Percentiles rank a stretch among this genome's conserved stretches.
Conservation (phyloP, 2,329 filamentous ascomycete species). For the Fusarium longipes region DNA sequence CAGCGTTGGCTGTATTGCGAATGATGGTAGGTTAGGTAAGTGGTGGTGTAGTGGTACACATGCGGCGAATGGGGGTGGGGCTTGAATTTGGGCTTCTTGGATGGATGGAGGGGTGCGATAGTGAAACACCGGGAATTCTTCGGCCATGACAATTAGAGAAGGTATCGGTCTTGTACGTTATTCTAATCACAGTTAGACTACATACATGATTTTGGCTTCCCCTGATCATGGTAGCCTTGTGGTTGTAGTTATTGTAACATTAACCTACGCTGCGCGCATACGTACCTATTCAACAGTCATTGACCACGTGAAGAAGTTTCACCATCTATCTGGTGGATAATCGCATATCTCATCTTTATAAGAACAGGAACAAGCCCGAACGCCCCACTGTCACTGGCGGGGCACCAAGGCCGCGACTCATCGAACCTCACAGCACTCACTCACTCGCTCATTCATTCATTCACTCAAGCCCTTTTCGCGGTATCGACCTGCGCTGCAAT, state of each 20-base stretch:
- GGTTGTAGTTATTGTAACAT: not conserved
- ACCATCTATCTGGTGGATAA: slow-evolving; percentile 40
- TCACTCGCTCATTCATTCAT: slow-evolving; percentile 9
- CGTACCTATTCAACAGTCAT: not conserved
- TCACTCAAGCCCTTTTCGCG: slow-evolving; percentile 25
- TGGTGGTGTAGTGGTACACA: slow-evolving; percentile 32
- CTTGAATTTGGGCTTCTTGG: slow-evolving; percentile 29
- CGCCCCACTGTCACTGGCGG: slow-evolving; percentile 45
- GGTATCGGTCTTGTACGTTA: not conserved
- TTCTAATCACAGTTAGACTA: not conserved
- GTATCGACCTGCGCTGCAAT: slow-evolving; percentile 31
- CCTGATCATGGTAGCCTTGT: not conserved
- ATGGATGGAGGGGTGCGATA: slow-evolving; percentile 46
- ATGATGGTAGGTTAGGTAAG: slow-evolving; percentile 15
- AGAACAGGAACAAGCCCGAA: not conserved
- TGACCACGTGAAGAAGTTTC: slow-evolving; percentile 35
- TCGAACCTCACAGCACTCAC: slow-evolving; percentile 41
- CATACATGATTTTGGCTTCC: not conserved
- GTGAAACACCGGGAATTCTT: slow-evolving; percentile 49
- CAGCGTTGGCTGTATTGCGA: slow-evolving; percentile 39
- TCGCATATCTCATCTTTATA: slow-evolving; percentile 46
- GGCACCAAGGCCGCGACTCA: slow-evolving; percentile 47
- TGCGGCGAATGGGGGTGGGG: slow-evolving; percentile 46
- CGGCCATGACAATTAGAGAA: slow-evolving; percentile 28
- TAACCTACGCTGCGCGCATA: not conserved